phyloP scores from a whole-genome alignment of 2,329 filamentous ascomycete species.

The Pestalotiopsis sp. region DNA sequence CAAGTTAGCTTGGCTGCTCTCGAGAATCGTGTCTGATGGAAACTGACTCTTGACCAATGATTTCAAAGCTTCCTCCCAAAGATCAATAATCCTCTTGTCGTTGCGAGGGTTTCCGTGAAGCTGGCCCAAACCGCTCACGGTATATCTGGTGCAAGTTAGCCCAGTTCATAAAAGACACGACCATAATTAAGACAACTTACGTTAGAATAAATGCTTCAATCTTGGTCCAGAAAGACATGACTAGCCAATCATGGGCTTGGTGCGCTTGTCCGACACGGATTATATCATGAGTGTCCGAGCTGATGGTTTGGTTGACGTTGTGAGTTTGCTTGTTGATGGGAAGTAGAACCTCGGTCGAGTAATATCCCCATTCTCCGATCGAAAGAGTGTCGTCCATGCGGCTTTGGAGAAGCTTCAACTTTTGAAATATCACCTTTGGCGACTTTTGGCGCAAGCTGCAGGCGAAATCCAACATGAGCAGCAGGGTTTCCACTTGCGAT shows the following conservation, averaged over 20 bases:
- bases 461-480: constrained; percentile 70
- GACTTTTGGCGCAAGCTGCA: constrained; percentile 69
- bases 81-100: constrained; percentile 39
- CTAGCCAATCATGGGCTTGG: constrained; percentile 55
- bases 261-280: constrained; percentile 50
- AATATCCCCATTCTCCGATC: constrained; percentile 47
- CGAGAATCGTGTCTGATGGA: constrained; percentile 30
- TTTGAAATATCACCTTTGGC: constrained; percentile 58
- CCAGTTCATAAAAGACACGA: background rate
- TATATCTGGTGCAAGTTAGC: constrained; percentile 45
- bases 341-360: constrained; percentile 53
- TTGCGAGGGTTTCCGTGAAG: constrained; percentile 40
- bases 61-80: constrained; percentile 43
- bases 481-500: constrained; percentile 67
- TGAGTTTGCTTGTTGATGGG: constrained; percentile 57
- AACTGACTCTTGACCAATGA: constrained; percentile 36
- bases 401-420: constrained; percentile 64
- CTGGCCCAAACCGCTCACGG: constrained; percentile 54
- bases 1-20: background rate
- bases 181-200: constrained; percentile 39
- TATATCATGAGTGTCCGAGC: constrained; percentile 59
- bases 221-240: constrained; percentile 64
- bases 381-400: constrained; percentile 60
- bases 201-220: constrained; percentile 59
- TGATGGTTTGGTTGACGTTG: constrained; percentile 52